These are phyloP conservation scores for Lipomyces sp. DNA, from an alignment of 805 yeast species.

Conservation along the genomic window DNA sequence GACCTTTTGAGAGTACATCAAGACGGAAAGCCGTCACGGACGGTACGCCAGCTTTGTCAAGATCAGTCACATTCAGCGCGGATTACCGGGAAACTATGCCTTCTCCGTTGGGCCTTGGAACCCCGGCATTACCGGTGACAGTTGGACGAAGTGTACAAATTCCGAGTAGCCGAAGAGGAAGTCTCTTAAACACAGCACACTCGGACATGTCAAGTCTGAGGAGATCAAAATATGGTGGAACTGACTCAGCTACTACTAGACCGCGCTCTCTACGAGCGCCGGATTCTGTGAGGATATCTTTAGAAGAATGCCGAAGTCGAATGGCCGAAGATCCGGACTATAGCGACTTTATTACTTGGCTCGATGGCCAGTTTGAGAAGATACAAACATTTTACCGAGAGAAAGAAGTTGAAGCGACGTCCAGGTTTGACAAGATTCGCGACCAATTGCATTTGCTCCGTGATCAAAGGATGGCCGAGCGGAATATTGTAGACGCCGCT, in stretches of 20 bases:
- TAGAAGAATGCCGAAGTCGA: conserved; percentile 6
- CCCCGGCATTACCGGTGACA: conserved; percentile 15
- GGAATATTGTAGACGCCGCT: no score
- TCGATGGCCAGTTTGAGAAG: conserved; percentile 61
- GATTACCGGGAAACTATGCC: conserved; percentile 9
- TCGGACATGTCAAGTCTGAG: conserved; percentile 2
- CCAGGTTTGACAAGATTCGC: conserved; percentile 58
- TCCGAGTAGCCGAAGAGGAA: no score
- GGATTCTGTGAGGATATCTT: no score
- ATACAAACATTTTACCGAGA: conserved; percentile 59
- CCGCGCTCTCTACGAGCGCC: no score
- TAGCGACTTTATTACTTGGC: conserved; percentile 44
- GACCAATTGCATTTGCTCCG: conserved; percentile 65
- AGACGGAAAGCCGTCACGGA: neutral
- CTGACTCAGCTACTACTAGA: no score
- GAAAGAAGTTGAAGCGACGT: conserved; percentile 57
- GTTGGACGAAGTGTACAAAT: neutral
- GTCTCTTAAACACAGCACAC: neutral
- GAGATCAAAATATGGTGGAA: conserved; percentile 5
- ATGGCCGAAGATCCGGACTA: conserved; percentile 36
- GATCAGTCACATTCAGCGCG: conserved; percentile 21
- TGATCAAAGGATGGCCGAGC: conserved; percentile 46
- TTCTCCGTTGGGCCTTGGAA: conserved; percentile 14
- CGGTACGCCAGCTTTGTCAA: neutral
- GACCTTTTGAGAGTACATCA: neutral